These are phyloP conservation scores for Sclerotiophoma versabilis DNA, from an alignment of 2,329 filamentous ascomycete species.

Conservation along the genomic window DNA sequence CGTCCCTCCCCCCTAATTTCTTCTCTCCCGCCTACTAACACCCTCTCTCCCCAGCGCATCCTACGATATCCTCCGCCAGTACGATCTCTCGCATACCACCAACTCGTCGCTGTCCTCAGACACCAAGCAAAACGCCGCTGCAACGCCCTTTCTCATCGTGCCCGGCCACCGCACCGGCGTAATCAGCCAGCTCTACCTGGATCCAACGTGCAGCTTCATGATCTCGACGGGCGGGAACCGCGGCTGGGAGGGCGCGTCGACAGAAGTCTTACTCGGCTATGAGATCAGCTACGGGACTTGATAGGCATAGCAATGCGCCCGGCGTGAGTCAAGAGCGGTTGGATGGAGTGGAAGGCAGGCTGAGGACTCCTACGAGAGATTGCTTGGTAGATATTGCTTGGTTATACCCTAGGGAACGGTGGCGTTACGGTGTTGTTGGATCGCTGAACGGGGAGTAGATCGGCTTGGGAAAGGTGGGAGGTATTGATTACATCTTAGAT, in stretches of 20 bases:
- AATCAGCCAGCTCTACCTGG: constrained; percentile 84
- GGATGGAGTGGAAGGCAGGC: too few relatives aligned
- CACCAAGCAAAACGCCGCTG: constrained; percentile 67
- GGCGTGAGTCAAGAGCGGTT: too few relatives aligned
- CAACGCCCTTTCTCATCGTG: constrained; percentile 92
- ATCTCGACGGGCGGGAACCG: constrained; percentile 89
- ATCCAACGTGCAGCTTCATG: constrained; percentile 89
- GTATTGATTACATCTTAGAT: too few relatives aligned
- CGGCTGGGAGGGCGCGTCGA: constrained; percentile 91
- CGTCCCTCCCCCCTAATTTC: constrained; percentile 28
- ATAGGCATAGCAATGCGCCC: too few relatives aligned
- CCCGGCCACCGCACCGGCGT: constrained; percentile 89
- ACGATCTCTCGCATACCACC: constrained; percentile 77
- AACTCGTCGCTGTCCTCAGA: not conserved
- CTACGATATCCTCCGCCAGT: constrained; percentile 90
- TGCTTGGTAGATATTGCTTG: not conserved
- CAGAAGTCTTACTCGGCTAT: constrained; percentile 92
- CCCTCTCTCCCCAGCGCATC: constrained; percentile 71
- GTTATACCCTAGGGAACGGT: not conserved
- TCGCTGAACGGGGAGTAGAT: too few relatives aligned
- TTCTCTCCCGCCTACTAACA: constrained; percentile 5
- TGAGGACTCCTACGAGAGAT: too few relatives aligned
- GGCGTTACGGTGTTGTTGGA: too few relatives aligned
- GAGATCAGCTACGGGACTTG: constrained; percentile 70
- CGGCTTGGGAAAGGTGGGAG: too few relatives aligned